phyloP scores from a whole-genome alignment of 2,329 filamentous ascomycete genomes.

The Saccharata proteae region DNA sequence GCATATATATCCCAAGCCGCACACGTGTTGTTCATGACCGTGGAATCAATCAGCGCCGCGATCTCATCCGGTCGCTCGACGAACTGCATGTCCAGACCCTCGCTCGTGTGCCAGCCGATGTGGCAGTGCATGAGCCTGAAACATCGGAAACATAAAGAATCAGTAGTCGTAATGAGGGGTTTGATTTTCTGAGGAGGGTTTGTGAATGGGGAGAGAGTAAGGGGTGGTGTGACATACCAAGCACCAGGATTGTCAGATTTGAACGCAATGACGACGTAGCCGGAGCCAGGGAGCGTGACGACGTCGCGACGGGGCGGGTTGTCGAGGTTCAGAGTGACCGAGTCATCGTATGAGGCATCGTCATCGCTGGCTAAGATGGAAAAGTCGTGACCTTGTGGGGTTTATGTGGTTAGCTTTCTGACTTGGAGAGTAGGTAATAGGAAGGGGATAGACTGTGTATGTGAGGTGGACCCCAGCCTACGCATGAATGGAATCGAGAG shows the following conservation, averaged over 20 bases:
- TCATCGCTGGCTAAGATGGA: conserved; percentile 33
- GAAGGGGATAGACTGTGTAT: not conserved
- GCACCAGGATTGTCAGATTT: conserved; percentile 39
- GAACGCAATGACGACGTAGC: conserved; percentile 40
- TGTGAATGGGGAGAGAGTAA: not conserved
- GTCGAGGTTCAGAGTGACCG: conserved; percentile 14
- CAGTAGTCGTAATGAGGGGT: not conserved
- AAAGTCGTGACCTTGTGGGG: conserved; percentile 42
- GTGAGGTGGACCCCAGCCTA: too few relatives aligned
- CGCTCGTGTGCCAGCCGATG: conserved; percentile 16
- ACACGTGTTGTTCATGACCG: conserved; percentile 12
- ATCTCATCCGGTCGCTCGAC: conserved; percentile 14
- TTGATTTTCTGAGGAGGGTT: not conserved
- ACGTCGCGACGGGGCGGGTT: conserved; percentile 23
- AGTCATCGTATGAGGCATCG: conserved; percentile 11
- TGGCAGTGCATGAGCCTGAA: conserved; percentile 19
- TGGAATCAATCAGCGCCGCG: conserved; percentile 14
- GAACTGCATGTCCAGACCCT: conserved; percentile 13
- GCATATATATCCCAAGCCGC: conserved; percentile 15
- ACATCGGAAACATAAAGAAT: not conserved
- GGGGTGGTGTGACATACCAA: conserved; percentile 12
- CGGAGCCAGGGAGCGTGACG: conserved; percentile 16
- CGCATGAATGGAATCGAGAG: too few relatives aligned
- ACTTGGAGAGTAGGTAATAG: not conserved
- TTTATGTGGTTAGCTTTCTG: too few relatives aligned